phyloP scores from a whole-genome alignment of 1,139 yeast genomes.

The Suhomyces panamericanus region DNA sequence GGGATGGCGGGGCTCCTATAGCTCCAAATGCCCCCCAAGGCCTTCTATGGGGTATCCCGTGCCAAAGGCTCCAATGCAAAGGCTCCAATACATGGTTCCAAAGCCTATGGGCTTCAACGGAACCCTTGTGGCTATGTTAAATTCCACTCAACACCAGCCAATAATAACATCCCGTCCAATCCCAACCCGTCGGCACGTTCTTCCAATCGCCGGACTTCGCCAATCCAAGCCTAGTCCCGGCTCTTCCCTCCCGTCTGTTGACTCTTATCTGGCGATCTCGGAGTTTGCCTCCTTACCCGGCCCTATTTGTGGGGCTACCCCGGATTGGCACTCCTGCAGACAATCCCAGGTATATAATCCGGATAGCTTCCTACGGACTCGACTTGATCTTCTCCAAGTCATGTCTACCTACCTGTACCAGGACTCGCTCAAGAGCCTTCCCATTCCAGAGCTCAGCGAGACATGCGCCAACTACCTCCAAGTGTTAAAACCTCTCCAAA shows the following conservation, averaged over 20 bases:
- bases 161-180: no score
- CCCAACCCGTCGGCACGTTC: no score
- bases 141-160: no score
- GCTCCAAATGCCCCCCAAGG: no score
- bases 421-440: slow-evolving; percentile 59
- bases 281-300: slow-evolving; percentile 8
- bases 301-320: slow-evolving; percentile 10
- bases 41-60: no score
- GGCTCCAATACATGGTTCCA: no score
- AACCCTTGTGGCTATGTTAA: no score
- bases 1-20: no score
- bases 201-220: not conserved
- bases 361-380: not conserved
- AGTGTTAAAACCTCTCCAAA: slow-evolving; percentile 73
- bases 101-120: no score
- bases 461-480: slow-evolving; percentile 66
- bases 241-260: not conserved
- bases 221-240: not conserved
- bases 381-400: slow-evolving; percentile 1
- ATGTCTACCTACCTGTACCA: slow-evolving; percentile 63
- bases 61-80: no score
- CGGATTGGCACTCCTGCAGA: slow-evolving; percentile 2
- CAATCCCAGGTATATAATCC: not conserved
- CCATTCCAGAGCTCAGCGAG: slow-evolving; percentile 71
- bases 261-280: slow-evolving; percentile 6